A percentile compares a stretch with the other conserved stretches of the same genome.
Conservation (phyloP, 2,329 filamentous ascomycete species). For the Lojkania enalia region DNA sequence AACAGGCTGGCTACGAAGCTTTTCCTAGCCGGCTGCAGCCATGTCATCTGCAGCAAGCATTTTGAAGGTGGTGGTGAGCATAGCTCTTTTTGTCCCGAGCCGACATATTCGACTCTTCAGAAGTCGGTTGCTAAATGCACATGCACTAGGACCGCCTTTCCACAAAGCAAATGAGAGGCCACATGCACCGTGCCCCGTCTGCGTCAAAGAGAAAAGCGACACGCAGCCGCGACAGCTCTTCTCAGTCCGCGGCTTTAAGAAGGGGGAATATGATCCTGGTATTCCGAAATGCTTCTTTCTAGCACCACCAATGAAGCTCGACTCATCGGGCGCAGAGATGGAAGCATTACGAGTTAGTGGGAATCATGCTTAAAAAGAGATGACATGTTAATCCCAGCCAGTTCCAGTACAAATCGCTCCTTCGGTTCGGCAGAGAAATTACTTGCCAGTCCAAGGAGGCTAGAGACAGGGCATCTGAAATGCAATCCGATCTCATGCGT, state of each 20-base stretch:
- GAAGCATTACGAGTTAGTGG: constrained; percentile 48
- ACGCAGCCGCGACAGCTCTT: constrained; percentile 45
- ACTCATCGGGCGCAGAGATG: constrained; percentile 40
- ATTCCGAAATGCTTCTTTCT: constrained; percentile 51
- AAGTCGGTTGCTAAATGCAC: neutral
- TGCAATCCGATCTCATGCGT: constrained; percentile 30
- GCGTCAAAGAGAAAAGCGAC: constrained; percentile 43
- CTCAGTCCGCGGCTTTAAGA: constrained; percentile 48
- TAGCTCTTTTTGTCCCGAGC: no score
- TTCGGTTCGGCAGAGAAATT: constrained; percentile 31
- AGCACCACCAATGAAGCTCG: constrained; percentile 50
- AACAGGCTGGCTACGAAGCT: constrained; percentile 49
- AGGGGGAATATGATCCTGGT: constrained; percentile 47
- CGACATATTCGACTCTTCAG: neutral
- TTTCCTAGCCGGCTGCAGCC: constrained; percentile 54
- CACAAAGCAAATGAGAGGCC: constrained; percentile 47
- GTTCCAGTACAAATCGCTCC: constrained; percentile 52
- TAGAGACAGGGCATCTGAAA: constrained; percentile 23
- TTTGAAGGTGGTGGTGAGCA: constrained; percentile 53
- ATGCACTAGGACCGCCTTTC: constrained; percentile 49
- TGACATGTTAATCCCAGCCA: constrained; percentile 22
- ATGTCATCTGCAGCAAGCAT: constrained; percentile 54
- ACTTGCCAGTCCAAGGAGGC: constrained; percentile 25
- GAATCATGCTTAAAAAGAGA: neutral
- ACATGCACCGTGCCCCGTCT: constrained; percentile 51